Conservation (phyloP, 2,329 filamentous ascomycete genomes). For the Alternaria alternata region DNA sequence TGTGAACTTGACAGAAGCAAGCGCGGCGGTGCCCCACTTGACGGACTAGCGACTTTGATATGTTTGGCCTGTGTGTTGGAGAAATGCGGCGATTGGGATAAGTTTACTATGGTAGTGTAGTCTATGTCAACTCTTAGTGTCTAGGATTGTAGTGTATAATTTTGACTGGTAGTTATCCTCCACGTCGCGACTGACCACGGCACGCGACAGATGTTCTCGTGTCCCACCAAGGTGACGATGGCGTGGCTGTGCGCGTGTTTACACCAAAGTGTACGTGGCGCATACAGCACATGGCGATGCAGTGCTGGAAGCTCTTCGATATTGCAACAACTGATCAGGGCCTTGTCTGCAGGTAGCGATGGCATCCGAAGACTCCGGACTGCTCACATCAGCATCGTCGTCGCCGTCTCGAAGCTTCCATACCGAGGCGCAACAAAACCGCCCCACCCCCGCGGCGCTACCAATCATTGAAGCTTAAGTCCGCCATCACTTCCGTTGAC, state of each 20-base stretch:
- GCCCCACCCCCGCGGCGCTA: slow-evolving; percentile 28
- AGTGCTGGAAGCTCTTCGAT: neutral
- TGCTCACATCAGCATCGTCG: slow-evolving; percentile 28
- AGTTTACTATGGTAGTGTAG: neutral
- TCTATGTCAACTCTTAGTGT: neutral
- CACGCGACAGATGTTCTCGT: neutral
- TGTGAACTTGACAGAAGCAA: neutral
- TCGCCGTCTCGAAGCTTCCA: slow-evolving; percentile 37
- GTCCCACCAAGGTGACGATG: neutral
- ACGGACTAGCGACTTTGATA: neutral
- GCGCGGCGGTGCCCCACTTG: neutral
- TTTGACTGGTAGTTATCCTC: neutral
- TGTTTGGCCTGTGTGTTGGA: slow-evolving; percentile 2
- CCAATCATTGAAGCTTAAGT: slow-evolving; percentile 34
- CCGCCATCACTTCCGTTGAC: slow-evolving; percentile 29
- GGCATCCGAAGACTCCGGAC: slow-evolving; percentile 11
- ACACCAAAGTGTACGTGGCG: neutral
- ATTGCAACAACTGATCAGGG: neutral
- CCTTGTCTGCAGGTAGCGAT: neutral
- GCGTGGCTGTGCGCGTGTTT: slow-evolving; percentile 10
- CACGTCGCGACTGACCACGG: neutral
- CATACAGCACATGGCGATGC: neutral
- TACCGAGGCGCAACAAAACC: slow-evolving; percentile 18
- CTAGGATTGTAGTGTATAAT: neutral
- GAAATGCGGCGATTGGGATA: neutral